Evolutionary conservation across 805 yeast species (phyloP), one percentile per base, ranked within the genome.

Genomic region (Pichia sporocuriosa): DNA sequence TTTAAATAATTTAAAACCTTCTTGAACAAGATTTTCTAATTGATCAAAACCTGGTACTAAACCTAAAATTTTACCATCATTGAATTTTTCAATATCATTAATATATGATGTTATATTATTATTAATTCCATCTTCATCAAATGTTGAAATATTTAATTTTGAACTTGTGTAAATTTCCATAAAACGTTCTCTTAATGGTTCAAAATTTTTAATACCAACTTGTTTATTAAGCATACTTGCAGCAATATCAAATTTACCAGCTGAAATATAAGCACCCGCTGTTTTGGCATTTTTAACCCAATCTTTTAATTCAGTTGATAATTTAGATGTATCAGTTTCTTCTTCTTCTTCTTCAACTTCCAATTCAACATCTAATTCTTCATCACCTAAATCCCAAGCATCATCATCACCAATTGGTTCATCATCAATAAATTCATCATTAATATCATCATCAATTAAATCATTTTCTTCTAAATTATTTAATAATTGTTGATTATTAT

Each of bases 211-310:
- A 39, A 86, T 76, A 54, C 97, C 98, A 34, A 81, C 70, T 64
- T 94, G 98, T 56, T 90, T 83, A 68, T 82, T 79, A 55, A 93
- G 73, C 58, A 94, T 75, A 55, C 88, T 94, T 30, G 96, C 93
- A 29, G 97, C 99, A 40, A 90, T 84, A 51, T 88, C 97, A 59
- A 90, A 90, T 4, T 94, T 84, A 54, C 99, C 99, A 3, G 96
- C 88, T 2, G 98, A 97, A 55, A 83, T 88, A 54, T 87, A 85
- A 22, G 86, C 87, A 24, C 96, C 97, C 4, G 97, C 87, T 42
- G 89, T 75, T 48, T 82, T 84, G 15, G 96, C 84, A 63, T 84
- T 86, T 51, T 90, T 82, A 24, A 85, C 74, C 98, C 99, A 94
- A 44, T 64, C 63, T 4, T 81, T 80, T 25, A 79, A 64, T 59